Evolutionary conservation across 768 basidiomycete species (phyloP).

Genomic region (Epithele typhae): DNA sequence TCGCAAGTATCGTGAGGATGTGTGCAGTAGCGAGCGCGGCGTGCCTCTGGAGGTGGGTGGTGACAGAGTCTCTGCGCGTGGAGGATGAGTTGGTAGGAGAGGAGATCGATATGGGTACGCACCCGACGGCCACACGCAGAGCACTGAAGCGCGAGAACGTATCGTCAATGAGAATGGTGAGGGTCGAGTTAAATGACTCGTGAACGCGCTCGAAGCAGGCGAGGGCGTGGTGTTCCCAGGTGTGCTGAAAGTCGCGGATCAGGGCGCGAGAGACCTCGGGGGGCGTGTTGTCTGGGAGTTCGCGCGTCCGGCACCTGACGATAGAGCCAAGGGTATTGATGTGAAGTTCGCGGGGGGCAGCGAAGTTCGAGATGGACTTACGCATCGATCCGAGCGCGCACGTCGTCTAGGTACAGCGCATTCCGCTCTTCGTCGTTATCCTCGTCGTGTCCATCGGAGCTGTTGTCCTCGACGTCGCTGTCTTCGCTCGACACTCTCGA

Average conservation of each 20-base stretch:
- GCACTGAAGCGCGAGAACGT: conserved; percentile 37
- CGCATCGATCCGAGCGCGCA: conserved; percentile 32
- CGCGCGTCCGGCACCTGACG: conserved; percentile 34
- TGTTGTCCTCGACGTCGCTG: no score
- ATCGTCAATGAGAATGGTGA: conserved; percentile 23
- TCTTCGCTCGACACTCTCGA: no score
- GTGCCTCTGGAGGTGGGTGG: conserved; percentile 4
- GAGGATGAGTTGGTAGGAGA: no score
- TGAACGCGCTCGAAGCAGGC: conserved; percentile 33
- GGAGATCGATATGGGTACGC: background rate
- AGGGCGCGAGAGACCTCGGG: conserved; percentile 37
- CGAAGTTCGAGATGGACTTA: conserved; percentile 20
- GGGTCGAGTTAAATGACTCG: conserved; percentile 26
- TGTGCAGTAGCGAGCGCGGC: background rate
- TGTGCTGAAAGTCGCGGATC: conserved; percentile 32
- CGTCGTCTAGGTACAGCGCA: conserved; percentile 28
- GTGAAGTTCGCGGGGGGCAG: no score
- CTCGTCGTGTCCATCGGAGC: no score
- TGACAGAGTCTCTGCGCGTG: conserved; percentile 2
- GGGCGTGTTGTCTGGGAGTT: conserved; percentile 42
- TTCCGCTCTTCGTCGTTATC: no score
- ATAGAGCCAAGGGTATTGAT: background rate
- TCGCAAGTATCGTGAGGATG: conserved; percentile 1
- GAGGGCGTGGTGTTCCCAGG: conserved; percentile 33
- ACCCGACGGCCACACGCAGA: conserved; percentile 34